phyloP scores from a whole-genome alignment of 768 basidiomycete genomes.

The Fomitopsis pulvina region DNA sequence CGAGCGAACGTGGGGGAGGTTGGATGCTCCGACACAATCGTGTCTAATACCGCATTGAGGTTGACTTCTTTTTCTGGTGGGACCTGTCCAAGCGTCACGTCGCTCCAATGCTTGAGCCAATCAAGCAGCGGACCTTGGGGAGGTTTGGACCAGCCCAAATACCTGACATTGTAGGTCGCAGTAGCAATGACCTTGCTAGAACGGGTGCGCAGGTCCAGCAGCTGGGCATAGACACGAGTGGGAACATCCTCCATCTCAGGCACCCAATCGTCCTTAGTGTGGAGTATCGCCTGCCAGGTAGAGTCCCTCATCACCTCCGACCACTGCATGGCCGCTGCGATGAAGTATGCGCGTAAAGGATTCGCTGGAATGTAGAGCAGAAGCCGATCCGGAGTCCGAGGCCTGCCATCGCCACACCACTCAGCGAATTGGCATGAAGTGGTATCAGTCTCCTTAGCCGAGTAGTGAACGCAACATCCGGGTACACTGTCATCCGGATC shows the following conservation, averaged over 20 bases:
- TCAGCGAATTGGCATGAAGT: too few relatives aligned
- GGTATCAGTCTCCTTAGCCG: too few relatives aligned
- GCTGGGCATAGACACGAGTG: slow-evolving; percentile 1
- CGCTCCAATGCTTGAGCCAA: background rate
- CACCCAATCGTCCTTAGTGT: background rate
- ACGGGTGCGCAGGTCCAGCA: background rate
- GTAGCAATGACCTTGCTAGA: background rate
- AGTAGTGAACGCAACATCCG: too few relatives aligned
- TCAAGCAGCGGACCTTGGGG: background rate
- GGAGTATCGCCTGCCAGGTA: background rate
- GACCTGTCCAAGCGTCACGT: background rate
- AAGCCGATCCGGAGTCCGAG: too few relatives aligned
- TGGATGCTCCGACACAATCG: background rate
- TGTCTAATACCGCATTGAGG: background rate
- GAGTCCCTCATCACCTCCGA: background rate
- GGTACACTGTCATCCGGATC: too few relatives aligned
- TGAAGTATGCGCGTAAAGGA: slow-evolving; percentile 1
- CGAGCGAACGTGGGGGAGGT: background rate
- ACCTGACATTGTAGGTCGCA: too few relatives aligned
- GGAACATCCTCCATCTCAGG: slow-evolving; percentile 7
- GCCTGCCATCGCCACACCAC: too few relatives aligned
- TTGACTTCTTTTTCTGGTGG: background rate
- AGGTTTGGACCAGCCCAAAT: too few relatives aligned
- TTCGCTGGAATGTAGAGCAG: background rate
- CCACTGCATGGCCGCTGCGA: background rate